A percentile compares a stretch with the other conserved stretches of the same genome.
These are phyloP conservation scores for Funneliformis mosseae DNA, from an alignment of 192 early-diverging fungal species.

Conservation along the genomic window DNA sequence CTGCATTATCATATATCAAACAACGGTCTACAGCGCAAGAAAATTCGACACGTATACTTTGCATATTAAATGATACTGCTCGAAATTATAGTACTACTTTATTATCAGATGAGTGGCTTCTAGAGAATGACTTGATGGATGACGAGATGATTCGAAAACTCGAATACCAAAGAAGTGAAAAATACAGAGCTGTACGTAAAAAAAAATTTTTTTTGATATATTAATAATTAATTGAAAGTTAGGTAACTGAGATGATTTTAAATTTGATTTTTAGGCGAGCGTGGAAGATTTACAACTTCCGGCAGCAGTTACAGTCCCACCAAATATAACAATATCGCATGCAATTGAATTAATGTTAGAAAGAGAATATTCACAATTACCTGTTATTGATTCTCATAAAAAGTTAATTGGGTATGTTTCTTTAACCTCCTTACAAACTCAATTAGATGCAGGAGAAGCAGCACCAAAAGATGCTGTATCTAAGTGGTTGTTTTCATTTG, in stretches of 20 bases:
- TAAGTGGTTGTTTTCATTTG: slow-evolving; percentile 70
- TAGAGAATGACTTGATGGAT: slow-evolving; percentile 75
- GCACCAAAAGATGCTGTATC: slow-evolving; percentile 52
- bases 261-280: slow-evolving; percentile 49
- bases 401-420: slow-evolving; percentile 80
- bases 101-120: slow-evolving; percentile 77
- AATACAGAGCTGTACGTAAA: slow-evolving; percentile 64
- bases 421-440: slow-evolving; percentile 59
- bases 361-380: slow-evolving; percentile 87
- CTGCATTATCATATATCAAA: slow-evolving; percentile 56
- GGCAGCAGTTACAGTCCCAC: slow-evolving; percentile 70
- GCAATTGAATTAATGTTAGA: slow-evolving; percentile 79
- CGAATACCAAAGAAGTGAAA: slow-evolving; percentile 60
- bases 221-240: background rate
- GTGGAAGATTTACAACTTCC: slow-evolving; percentile 87
- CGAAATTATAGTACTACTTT: slow-evolving; percentile 71
- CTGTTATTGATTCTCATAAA: slow-evolving; percentile 66
- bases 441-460: slow-evolving; percentile 55
- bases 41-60: slow-evolving; percentile 44
- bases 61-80: slow-evolving; percentile 68
- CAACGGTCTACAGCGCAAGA: slow-evolving; percentile 30
- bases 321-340: slow-evolving; percentile 54
- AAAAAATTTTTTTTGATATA: background rate
- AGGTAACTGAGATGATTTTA: background rate
- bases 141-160: slow-evolving; percentile 56